These are phyloP conservation scores for Aquilaria malaccensis DNA, from an alignment of 345 rosid species.

Conservation along the genomic window DNA sequence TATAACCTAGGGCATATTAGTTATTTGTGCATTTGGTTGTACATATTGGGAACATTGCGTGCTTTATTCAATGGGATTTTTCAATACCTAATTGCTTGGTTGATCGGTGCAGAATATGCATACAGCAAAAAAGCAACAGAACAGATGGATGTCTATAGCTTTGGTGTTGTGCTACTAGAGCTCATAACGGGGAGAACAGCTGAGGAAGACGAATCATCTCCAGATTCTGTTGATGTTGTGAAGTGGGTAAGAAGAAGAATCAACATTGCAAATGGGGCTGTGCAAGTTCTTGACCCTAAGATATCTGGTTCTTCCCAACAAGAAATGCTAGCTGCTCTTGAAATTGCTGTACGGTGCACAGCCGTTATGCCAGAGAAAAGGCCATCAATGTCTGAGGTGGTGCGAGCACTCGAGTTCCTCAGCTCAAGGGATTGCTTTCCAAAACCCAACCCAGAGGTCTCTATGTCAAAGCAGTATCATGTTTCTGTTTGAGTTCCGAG, in stretches of 20 bases:
- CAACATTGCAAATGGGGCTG: conserved; percentile 66
- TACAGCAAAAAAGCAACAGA: conserved; percentile 77
- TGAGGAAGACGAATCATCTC: conserved; percentile 38
- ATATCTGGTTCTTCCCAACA: conserved; percentile 36
- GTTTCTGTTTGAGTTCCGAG: conserved; percentile 12
- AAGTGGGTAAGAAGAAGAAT: conserved; percentile 88
- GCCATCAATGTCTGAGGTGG: conserved; percentile 65
- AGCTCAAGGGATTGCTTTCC: conserved; percentile 19
- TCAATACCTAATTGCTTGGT: background rate
- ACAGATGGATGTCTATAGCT: conserved; percentile 85
- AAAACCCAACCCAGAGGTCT: conserved; percentile 13
- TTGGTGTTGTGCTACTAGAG: conserved; percentile 78
- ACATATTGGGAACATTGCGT: too few relatives aligned
- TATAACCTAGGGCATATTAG: too few relatives aligned
- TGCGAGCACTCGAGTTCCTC: conserved; percentile 50
- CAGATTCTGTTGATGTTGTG: conserved; percentile 57
- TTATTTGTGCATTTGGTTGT: too few relatives aligned
- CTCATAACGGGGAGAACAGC: conserved; percentile 70
- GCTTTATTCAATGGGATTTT: too few relatives aligned
- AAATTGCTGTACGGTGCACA: conserved; percentile 67
- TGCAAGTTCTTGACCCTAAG: conserved; percentile 63
- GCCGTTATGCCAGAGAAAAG: conserved; percentile 76
- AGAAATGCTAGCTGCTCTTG: conserved; percentile 68
- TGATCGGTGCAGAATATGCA: conserved; percentile 49
- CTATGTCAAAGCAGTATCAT: conserved; percentile 18